A percentile compares a stretch with the other conserved stretches of the same genome.
phyloP scores from a whole-genome alignment of 441 rosid species.

The Gossypium lobatum region DNA sequence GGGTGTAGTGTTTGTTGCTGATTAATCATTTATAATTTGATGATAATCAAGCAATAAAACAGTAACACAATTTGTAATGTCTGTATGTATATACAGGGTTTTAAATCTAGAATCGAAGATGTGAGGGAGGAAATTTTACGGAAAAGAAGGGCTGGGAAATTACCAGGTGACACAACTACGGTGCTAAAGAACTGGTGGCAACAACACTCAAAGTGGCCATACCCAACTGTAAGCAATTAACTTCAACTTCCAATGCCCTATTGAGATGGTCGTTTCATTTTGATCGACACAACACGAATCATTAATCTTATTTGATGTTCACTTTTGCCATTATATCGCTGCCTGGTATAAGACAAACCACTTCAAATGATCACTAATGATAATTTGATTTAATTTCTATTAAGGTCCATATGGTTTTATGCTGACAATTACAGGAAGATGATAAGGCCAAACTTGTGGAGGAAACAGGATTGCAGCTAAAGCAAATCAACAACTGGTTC shows the following conservation, averaged over 20 bases:
- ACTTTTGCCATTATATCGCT: neutral
- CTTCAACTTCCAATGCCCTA: neutral
- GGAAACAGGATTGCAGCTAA: conserved; percentile 91
- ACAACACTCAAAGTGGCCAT: conserved; percentile 96
- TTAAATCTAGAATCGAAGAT: conserved; percentile 86
- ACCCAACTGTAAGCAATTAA: conserved; percentile 70
- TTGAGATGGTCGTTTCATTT: neutral
- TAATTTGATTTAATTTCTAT: neutral
- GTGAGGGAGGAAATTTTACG: conserved; percentile 94
- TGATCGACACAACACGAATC: too few species aligned
- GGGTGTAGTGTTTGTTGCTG: neutral
- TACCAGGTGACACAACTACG: conserved; percentile 98
- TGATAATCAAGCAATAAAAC: neutral
- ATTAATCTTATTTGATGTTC: neutral
- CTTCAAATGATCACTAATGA: neutral
- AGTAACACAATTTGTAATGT: neutral
- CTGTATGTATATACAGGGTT: conserved; percentile 43
- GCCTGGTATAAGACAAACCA: neutral
- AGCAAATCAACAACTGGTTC: conserved; percentile 98
- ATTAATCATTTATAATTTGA: neutral
- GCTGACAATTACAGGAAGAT: conserved; percentile 59
- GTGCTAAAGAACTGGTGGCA: conserved; percentile 95
- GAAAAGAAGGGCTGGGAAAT: conserved; percentile 90
- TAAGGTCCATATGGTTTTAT: neutral
- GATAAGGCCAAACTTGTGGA: conserved; percentile 93